phyloP scores from a whole-genome alignment of 371 early-diverging fungal species.

The Mucor plumbeus region DNA sequence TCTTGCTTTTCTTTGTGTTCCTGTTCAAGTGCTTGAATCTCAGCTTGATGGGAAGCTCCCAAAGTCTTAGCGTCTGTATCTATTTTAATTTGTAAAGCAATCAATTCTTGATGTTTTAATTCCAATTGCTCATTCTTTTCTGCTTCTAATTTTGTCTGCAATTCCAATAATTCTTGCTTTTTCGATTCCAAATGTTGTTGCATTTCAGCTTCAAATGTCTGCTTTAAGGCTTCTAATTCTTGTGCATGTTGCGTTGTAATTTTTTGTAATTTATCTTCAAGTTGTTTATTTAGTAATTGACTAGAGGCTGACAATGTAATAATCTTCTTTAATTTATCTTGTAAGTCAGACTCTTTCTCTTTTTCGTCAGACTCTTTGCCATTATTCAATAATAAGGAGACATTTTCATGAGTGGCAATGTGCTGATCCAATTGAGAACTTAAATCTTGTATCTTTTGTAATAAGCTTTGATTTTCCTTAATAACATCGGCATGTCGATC shows the following conservation, averaged over 20 bases:
- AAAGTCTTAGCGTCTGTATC: conserved; percentile 2
- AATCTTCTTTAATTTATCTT: not conserved
- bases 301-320: not conserved
- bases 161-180: not conserved
- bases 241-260: not conserved
- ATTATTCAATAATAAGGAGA: not conserved
- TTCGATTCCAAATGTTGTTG: not conserved
- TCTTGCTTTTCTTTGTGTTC: not conserved
- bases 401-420: not conserved
- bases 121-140: not conserved
- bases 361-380: not conserved
- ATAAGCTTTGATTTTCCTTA: not conserved
- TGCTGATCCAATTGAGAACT: not conserved
- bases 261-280: not conserved
- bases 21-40: not conserved
- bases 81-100: conserved; percentile 8
- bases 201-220: conserved; percentile 5
- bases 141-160: not conserved
- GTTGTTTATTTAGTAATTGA: not conserved
- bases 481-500: not conserved
- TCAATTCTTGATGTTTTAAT: conserved; percentile 2
- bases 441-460: not conserved
- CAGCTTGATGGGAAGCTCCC: not conserved
- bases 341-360: not conserved
- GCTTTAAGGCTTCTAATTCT: not conserved